Base-by-base conservation (phyloP, 164 flowering plant genomes). In the Euptelea pleiosperma region DNA sequence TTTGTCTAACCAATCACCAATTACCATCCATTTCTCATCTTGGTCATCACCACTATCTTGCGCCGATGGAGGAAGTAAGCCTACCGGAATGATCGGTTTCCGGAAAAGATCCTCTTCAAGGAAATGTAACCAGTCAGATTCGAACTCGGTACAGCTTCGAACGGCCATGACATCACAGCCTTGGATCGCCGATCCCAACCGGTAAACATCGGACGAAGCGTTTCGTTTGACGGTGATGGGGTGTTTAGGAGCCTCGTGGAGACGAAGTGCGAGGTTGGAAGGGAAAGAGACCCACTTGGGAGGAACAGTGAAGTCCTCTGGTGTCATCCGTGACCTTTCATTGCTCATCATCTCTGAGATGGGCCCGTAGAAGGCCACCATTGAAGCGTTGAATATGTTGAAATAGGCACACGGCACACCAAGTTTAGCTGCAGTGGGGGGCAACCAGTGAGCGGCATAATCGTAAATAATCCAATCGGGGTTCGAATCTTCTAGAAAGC, bases 401-500 rank as follows among this genome's bases (percentile, higher is more conserved):
- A 57, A 65, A 50, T 11, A 58, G 21, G 57, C 49, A 10, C 57
- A 57, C 0, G 45, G 45, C 11, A 65, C 30, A 18, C 68, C 57
- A 16, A 57, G 16, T 42, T 51, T 50, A 24, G 50, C 10, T 4
- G 62, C 63, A 8, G 51, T 25, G 3, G 39, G 25, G 3, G 62
- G 57, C 8, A 48, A 44, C 86, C 83, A 81, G 33, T 66, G 31
- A 7, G 60, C 28, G 4, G 51, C 16, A 6, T 75, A 54, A 48
- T 81, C 86, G 16, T 60, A 28, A 8, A 60, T 39, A 18, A 60
- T 30, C 65, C 48, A 52, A 31, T 52, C 58, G 0, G 65, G 65
- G 15, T 34, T 8, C 2, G 12, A 30, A 7, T 52, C 55, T 0
- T 37, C 36, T 7, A 81, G 14, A 36, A 76, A 34, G 48, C 47